Base-by-base conservation (phyloP, 257 asterid genomes). In the Solanum pennellii region DNA sequence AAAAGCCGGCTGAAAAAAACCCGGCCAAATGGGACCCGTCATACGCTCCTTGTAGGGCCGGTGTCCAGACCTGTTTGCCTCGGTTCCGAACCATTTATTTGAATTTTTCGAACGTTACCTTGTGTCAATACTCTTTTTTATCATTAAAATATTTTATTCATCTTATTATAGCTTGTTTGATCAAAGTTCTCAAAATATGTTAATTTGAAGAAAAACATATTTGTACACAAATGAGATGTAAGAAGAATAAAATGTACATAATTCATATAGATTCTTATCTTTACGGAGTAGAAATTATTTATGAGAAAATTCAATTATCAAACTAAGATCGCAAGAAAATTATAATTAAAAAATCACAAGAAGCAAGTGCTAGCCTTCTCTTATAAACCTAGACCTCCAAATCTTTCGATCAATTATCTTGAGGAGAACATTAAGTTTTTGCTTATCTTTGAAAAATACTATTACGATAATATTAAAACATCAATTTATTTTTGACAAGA, bases 41-140 rank as follows among this genome's bases (percentile, higher is more conserved):
- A 33, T 20, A 85, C 87, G 88, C 91, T 73, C 88, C 83, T 39
- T 11, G 60, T 44, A 16, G 83, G 83, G 1, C 69, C 85, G 9
- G 35, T 29, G 44, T 44, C 88, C 91, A 52, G 65, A 89, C 90
- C 92, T 82, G 13, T 37, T 88, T 90, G 95, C 91, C 89, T 87
- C 92, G 95, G 92, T 8, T 68, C 93, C 95, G 89, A 92, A 86
- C 96, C 95, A 62, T 52, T 8, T 71, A 88, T 94, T 95, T 94
- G 95, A 95, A 94, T 85, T 49, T 66, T 89, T 91, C 87, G 95
- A 94, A 94, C 98, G 98, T 95, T 95, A 85, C 39, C 71, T 29
- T 35, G 45, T 71, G 9, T 44, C 71, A 13, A 25, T 47, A 12
- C n/a, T 56, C 1, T 52, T 0, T 52, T 49, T 33, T 2, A 69